Base-by-base conservation (phyloP, 169 alveolate species). In the Cryptosporidium canis region DNA sequence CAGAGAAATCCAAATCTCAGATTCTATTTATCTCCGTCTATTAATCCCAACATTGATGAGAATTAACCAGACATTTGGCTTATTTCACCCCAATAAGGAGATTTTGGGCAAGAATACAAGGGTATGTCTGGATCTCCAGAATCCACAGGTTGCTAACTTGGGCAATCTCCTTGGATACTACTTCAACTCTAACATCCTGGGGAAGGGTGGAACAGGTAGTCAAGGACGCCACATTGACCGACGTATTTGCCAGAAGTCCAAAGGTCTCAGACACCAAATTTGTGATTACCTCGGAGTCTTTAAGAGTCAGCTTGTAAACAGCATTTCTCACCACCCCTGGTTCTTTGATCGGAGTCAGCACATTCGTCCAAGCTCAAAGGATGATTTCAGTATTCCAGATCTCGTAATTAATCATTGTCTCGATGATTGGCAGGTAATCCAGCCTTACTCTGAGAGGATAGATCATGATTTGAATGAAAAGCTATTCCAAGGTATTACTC, bases 1-100 rank as follows among this genome's bases (percentile, higher is more conserved):
- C 2, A 53, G 39, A 24, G 87, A 77, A 77, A 31, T 77, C 6
- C 35, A 56, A n/a, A 77, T 77, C n/a, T 55, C 87, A 39, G 87
- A 77, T 33, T 77, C 87, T 2, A 18, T 56, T 53, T 77, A 77
- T 39, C 29, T 77, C n/a, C 51, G 87, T 24, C 31, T 77, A 14
- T 24, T 77, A 35, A 55, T 77, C 35, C 87, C 87, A 55, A 77
- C 87, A n/a, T 24, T 77, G 14, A 11, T 18, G 16, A 39, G 58
- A 6, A 58, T 77, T 9, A 18, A 77, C 12, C 24, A 77, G 44
- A 18, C 35, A 0, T 39, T 18, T 43, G 87, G 87, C 2, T 35
- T 77, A 61, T 70, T 70, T 51, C 58, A 70, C 16, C 9, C 8
- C 7, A 24, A 61, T 8, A 51, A 16, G 24, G 63, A 51, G n/a